phyloP scores from a whole-genome alignment of 2,329 filamentous ascomycete species.

The Cladobotryum protrusum region DNA sequence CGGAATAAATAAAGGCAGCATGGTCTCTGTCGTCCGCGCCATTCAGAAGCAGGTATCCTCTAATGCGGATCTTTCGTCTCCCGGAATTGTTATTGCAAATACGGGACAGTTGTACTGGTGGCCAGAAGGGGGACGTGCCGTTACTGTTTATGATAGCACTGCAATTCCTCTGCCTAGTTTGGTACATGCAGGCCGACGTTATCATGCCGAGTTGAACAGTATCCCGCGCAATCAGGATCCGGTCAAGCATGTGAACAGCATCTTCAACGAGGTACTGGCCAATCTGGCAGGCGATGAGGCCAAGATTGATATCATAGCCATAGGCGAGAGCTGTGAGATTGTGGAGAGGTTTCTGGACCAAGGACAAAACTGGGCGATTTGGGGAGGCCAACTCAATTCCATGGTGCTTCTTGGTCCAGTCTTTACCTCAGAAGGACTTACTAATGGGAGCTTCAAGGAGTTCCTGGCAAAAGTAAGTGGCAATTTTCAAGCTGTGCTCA shows the following conservation, averaged over 20 bases:
- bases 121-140: constrained; percentile 51
- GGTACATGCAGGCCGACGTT: constrained; percentile 48
- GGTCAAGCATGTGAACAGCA: constrained; percentile 55
- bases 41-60: constrained; percentile 33
- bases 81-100: constrained; percentile 70
- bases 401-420: constrained; percentile 46
- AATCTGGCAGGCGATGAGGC: constrained; percentile 42
- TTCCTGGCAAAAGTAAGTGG: constrained; percentile 48
- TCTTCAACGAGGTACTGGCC: constrained; percentile 60
- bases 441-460: constrained; percentile 37
- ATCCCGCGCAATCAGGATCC: constrained; percentile 54
- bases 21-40: constrained; percentile 54
- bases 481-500: neutral
- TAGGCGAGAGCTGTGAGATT: constrained; percentile 59
- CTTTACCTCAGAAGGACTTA: constrained; percentile 32
- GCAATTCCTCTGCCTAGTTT: constrained; percentile 56
- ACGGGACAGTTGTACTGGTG: constrained; percentile 73
- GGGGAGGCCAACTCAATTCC: constrained; percentile 39
- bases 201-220: constrained; percentile 51
- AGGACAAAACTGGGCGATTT: constrained; percentile 43
- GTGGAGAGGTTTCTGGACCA: constrained; percentile 53
- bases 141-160: constrained; percentile 54
- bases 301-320: constrained; percentile 62
- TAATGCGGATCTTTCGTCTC: constrained; percentile 29
- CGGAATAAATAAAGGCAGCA: constrained; percentile 64